Evolutionary conservation across 2,329 filamentous ascomycete species (phyloP).

Genomic region (Penicillium paneum): DNA sequence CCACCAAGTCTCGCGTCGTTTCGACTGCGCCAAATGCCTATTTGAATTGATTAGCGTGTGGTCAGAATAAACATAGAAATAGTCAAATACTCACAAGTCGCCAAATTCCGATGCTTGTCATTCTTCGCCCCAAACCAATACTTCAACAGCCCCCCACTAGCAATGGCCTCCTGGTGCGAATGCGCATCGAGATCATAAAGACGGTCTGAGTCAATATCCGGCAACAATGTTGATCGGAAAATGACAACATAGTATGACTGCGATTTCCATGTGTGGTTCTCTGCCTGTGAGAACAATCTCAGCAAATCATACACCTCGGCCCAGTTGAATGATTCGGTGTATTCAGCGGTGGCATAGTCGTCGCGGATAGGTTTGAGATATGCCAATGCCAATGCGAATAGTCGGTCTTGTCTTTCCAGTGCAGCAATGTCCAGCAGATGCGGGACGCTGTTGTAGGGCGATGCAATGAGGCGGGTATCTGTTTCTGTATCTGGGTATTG

Average conservation of each 20-base stretch:
- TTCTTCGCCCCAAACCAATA: conserved; percentile 87
- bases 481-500: conserved; percentile 1
- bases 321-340: conserved; percentile 77
- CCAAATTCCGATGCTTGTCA: conserved; percentile 68
- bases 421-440: conserved; percentile 71
- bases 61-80: background rate
- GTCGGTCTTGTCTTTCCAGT: conserved; percentile 62
- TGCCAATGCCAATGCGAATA: conserved; percentile 70
- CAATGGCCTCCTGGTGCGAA: conserved; percentile 75
- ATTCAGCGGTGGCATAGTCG: conserved; percentile 75
- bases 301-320: conserved; percentile 59
- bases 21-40: conserved; percentile 63
- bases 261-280: conserved; percentile 56
- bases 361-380: conserved; percentile 59
- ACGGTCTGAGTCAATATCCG: conserved; percentile 63
- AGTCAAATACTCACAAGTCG: conserved; percentile 60
- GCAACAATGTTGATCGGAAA: conserved; percentile 71
- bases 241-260: conserved; percentile 77
- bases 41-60: background rate
- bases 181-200: conserved; percentile 72
- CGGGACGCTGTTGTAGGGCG: conserved; percentile 68
- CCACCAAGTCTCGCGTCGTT: conserved; percentile 61
- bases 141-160: conserved; percentile 79
- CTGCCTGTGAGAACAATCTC: conserved; percentile 49
- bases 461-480: conserved; percentile 57